phyloP scores from a whole-genome alignment of 129 eudicot genomes.

The Flaveria bidentis region DNA sequence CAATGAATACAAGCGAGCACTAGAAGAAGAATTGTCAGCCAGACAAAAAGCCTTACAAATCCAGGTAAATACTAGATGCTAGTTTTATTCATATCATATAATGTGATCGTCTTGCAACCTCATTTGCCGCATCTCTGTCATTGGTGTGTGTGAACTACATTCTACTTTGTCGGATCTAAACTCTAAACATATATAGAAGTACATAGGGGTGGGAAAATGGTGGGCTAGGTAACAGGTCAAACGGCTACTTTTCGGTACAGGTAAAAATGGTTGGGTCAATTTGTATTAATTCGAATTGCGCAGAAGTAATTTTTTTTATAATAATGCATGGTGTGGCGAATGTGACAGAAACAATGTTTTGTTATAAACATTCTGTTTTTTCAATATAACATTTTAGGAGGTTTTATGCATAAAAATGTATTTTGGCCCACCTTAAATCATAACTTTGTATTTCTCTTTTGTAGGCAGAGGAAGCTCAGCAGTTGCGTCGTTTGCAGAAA shows the following conservation, averaged over 20 bases:
- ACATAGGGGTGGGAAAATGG: not conserved
- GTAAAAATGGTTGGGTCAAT: not conserved
- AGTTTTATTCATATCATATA: not conserved
- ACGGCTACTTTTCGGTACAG: not conserved
- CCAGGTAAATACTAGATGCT: constrained; percentile 51
- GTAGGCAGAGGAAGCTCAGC: constrained; percentile 89
- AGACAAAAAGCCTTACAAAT: constrained; percentile 57
- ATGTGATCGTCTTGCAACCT: not conserved
- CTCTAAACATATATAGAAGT: not conserved
- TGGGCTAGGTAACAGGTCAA: constrained; percentile 17
- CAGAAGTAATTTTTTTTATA: not conserved
- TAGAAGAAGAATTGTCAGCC: constrained; percentile 74
- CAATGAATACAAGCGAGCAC: constrained; percentile 73
- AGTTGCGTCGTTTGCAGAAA: constrained; percentile 64
- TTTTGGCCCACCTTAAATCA: not conserved
- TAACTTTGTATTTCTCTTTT: constrained; percentile 7
- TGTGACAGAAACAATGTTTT: not conserved
- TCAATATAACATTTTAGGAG: not conserved
- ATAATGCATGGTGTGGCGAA: not conserved
- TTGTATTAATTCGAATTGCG: no score
- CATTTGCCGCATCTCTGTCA: not conserved
- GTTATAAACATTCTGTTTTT: not conserved
- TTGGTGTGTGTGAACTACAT: not conserved
- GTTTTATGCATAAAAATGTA: not conserved
- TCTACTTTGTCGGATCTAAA: not conserved